These are phyloP conservation scores for Aureobasidium melanogenum DNA, from an alignment of 2,329 filamentous ascomycete genomes.

Conservation along the genomic window DNA sequence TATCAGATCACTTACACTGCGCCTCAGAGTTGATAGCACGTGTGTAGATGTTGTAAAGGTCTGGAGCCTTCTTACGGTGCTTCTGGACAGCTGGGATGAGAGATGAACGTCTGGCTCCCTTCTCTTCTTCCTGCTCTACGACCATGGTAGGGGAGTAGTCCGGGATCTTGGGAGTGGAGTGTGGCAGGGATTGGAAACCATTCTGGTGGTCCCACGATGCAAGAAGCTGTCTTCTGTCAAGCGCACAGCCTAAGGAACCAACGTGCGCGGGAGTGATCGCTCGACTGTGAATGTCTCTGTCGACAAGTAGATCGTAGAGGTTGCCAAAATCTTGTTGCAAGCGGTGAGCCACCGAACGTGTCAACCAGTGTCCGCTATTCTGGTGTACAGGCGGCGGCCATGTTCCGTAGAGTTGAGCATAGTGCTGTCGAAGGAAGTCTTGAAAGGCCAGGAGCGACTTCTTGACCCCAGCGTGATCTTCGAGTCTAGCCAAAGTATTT, in stretches of 20 bases:
- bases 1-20: neutral
- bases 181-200: slow-evolving; percentile 33
- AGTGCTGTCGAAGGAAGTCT: slow-evolving; percentile 52
- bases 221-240: neutral
- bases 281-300: slow-evolving; percentile 23
- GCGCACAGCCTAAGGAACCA: neutral
- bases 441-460: slow-evolving; percentile 52
- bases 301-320: slow-evolving; percentile 62
- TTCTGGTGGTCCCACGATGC: slow-evolving; percentile 47
- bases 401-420: slow-evolving; percentile 45
- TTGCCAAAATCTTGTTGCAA: slow-evolving; percentile 60
- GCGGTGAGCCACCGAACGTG: slow-evolving; percentile 45
- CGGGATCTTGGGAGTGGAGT: slow-evolving; percentile 58
- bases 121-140: neutral
- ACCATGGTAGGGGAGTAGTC: slow-evolving; percentile 15
- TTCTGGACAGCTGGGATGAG: slow-evolving; percentile 3
- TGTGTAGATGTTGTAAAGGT: neutral
- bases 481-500: slow-evolving; percentile 32
- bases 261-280: neutral
- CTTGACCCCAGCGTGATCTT: slow-evolving; percentile 33
- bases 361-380: slow-evolving; percentile 44
- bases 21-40: neutral
- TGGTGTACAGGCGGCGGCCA: slow-evolving; percentile 43
- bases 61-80: neutral
- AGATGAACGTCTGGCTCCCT: neutral